phyloP scores from a whole-genome alignment of 805 yeast genomes.

The Saturnispora diversa region DNA sequence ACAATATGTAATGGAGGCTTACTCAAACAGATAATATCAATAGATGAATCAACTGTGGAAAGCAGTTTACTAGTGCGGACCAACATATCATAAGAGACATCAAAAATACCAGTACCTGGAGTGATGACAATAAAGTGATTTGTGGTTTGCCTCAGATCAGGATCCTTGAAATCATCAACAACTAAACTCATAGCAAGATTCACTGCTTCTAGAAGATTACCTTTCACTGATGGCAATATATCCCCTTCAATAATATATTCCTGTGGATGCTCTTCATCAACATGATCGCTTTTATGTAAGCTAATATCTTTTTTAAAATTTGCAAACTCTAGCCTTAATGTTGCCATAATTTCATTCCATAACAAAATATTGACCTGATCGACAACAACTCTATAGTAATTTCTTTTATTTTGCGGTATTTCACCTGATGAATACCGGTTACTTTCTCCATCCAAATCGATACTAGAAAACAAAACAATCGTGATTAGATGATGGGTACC shows the following conservation, averaged over 20 bases:
- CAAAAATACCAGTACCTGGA: slow-evolving; percentile 91
- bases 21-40: slow-evolving; percentile 82
- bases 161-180: slow-evolving; percentile 69
- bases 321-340: slow-evolving; percentile 75
- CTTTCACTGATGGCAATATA: slow-evolving; percentile 79
- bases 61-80: slow-evolving; percentile 68
- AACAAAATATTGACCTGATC: slow-evolving; percentile 84
- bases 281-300: slow-evolving; percentile 32
- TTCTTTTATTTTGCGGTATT: slow-evolving; percentile 54
- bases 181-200: slow-evolving; percentile 74
- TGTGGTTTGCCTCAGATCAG: slow-evolving; percentile 84
- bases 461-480: slow-evolving; percentile 77
- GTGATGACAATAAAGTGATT: slow-evolving; percentile 81
- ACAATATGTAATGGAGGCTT: slow-evolving; percentile 90
- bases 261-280: slow-evolving; percentile 28
- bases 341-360: slow-evolving; percentile 91
- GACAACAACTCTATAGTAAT: slow-evolving; percentile 87
- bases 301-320: slow-evolving; percentile 70
- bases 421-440: slow-evolving; percentile 60
- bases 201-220: slow-evolving; percentile 81
- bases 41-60: slow-evolving; percentile 70
- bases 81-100: slow-evolving; percentile 75
- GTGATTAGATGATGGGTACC: slow-evolving; percentile 90
- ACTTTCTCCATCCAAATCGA: slow-evolving; percentile 41
- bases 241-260: slow-evolving; percentile 46